Evolutionary conservation across 2,329 filamentous ascomycete species (phyloP).

Genomic region (Sordariomycetes sp.): DNA sequence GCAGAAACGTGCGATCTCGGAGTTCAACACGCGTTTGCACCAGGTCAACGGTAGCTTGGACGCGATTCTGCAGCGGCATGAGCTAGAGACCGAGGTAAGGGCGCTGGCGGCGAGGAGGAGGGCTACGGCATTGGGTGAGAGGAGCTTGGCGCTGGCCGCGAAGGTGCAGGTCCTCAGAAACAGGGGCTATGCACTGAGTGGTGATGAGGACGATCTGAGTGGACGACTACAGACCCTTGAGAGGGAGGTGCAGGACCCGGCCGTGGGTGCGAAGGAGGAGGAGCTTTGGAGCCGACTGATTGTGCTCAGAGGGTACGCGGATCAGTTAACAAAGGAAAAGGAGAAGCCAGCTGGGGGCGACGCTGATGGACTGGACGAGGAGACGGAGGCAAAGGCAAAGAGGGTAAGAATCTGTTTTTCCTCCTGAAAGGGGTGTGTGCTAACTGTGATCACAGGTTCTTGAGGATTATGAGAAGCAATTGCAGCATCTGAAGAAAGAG

Average conservation of each 20-base stretch:
- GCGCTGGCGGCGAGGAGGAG: constrained; percentile 63
- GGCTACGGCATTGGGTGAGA: constrained; percentile 63
- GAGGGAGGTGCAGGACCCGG: constrained; percentile 63
- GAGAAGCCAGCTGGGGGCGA: constrained; percentile 54
- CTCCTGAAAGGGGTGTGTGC: neutral
- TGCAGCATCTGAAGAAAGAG: constrained; percentile 67
- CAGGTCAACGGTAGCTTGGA: constrained; percentile 70
- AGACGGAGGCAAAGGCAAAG: constrained; percentile 62
- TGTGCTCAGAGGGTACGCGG: constrained; percentile 62
- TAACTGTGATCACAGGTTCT: constrained; percentile 47
- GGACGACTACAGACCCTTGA: constrained; percentile 63
- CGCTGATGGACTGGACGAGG: constrained; percentile 53
- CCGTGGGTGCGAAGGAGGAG: constrained; percentile 66
- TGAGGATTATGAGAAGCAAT: constrained; percentile 73
- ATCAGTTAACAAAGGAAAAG: constrained; percentile 64
- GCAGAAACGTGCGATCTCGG: constrained; percentile 59
- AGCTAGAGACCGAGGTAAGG: constrained; percentile 66
- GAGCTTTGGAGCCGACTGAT: constrained; percentile 81
- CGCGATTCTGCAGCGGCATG: constrained; percentile 65
- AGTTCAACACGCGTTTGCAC: constrained; percentile 65
- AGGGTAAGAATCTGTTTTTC: constrained; percentile 44
- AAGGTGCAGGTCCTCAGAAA: constrained; percentile 76
- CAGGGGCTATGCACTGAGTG: constrained; percentile 70
- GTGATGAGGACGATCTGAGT: constrained; percentile 70
- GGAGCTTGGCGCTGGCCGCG: constrained; percentile 65